Evolutionary conservation across 1,284 basidiomycete genomes (phyloP).

Genomic region (Ceratobasidium sp.): DNA sequence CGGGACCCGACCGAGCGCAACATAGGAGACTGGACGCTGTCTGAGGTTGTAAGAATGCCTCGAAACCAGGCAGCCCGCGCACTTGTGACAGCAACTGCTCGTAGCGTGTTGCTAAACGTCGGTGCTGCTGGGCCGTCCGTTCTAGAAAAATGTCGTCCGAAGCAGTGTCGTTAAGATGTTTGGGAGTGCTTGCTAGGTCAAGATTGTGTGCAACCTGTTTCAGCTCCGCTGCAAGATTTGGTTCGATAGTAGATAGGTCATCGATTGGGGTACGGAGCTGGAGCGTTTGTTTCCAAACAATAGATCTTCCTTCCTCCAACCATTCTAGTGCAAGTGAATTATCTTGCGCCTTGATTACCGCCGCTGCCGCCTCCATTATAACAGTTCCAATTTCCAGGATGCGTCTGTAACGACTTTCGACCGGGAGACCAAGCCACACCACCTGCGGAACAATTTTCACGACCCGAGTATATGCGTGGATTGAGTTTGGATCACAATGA

Average conservation of each 20-base stretch:
- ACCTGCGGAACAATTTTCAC: constrained; percentile 19
- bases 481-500: background rate
- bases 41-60: background rate
- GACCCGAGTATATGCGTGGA: constrained; percentile 1
- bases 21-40: background rate
- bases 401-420: background rate
- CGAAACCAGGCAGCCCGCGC: background rate
- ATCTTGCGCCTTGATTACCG: background rate
- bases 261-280: constrained; percentile 19
- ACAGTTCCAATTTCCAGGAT: background rate
- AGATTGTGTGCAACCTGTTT: constrained; percentile 9
- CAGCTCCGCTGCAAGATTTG: background rate
- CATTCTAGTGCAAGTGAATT: constrained; percentile 21
- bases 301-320: background rate
- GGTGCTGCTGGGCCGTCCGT: background rate
- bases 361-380: background rate
- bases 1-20: background rate
- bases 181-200: background rate
- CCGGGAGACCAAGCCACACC: constrained; percentile 11
- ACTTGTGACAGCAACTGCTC: background rate
- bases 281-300: constrained; percentile 15
- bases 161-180: background rate
- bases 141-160: background rate
- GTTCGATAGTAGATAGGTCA: background rate
- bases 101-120: constrained; percentile 10